Base-by-base conservation (phyloP, 345 rosid genomes). In the Sapria himalayana region DNA sequence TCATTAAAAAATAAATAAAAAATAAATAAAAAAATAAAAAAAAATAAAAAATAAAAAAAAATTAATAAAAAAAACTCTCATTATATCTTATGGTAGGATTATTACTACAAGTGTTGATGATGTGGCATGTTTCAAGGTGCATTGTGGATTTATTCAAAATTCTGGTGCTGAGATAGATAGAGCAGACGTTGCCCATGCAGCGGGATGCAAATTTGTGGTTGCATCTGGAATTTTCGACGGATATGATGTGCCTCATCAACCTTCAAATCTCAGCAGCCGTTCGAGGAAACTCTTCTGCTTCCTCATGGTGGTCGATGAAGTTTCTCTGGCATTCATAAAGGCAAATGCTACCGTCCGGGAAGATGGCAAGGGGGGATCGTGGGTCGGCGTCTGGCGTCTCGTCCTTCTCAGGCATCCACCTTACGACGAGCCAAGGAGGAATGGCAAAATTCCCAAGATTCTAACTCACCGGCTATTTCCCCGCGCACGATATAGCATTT, bases 351-450 rank as follows among this genome's bases (percentile, higher is more conserved):
- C 86, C 25, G 50, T 79, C 17, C 67, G 51, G 54, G 60, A 74
- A 42, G 98, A 82, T 59, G 51, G n/a, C 13, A 33, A 61, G 1
- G 76, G 91, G 37, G 89, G 99, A 31, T 43, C 37, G 35, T 91
- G 99, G 95, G 85, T 77, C 44, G 99, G 93, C 47, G 58, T 91
- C 25, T 91, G 99, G 99, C 86, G 85, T 37, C 79, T 91, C 9
- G 48, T 91, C 53, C 74, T 69, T n/a, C 65, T 84, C 44, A 80
- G 68, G 74, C 55, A 67, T 51, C 81, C 71, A 17, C 95, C 95
- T 12, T 91, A 77, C 54, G 95, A 84, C 55, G 99, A 91, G 48
- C 99, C 95, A 22, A 69, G 95, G 55, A 71, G 95, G 60, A 91
- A 91, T 22, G 93, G 99, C 45, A 84, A 84, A 64, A 92, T 89